Evolutionary conservation across 441 rosid species (phyloP).

Genomic region (Capsella rubella): DNA sequence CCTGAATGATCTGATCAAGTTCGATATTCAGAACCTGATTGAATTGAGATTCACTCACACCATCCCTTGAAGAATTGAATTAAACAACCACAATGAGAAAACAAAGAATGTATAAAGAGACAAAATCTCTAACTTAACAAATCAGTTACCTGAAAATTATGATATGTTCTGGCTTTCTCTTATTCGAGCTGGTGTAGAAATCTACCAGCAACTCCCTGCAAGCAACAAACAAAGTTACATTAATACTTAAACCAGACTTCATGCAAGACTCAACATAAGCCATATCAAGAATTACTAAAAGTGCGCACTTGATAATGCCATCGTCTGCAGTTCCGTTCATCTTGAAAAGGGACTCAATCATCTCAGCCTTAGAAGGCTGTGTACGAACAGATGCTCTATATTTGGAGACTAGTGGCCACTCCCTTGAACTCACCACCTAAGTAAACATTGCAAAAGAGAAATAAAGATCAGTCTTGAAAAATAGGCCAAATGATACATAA

Average conservation of each 20-base stretch:
- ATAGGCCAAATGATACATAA: too few relatives aligned
- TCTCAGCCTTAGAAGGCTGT: conserved; percentile 81
- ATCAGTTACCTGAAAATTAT: conserved; percentile 75
- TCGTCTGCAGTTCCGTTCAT: conserved; percentile 68
- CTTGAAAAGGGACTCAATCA: conserved; percentile 75
- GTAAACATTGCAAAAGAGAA: conserved; percentile 6
- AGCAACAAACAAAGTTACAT: conserved; percentile 15
- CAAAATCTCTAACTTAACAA: neutral
- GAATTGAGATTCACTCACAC: conserved; percentile 92
- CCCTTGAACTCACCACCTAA: conserved; percentile 68
- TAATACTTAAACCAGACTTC: neutral
- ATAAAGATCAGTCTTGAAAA: conserved; percentile 15
- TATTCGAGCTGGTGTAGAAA: conserved; percentile 72
- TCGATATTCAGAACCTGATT: conserved; percentile 84
- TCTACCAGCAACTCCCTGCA: conserved; percentile 76
- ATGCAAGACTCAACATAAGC: neutral
- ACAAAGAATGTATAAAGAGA: conserved; percentile 4
- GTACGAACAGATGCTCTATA: conserved; percentile 86
- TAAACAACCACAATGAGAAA: neutral
- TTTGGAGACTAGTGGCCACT: conserved; percentile 83
- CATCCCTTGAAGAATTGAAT: conserved; percentile 61
- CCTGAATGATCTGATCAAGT: conserved; percentile 86
- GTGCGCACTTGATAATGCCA: conserved; percentile 80
- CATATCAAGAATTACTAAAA: neutral
- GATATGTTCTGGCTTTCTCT: conserved; percentile 82